Conservation (phyloP, 345 rosid species). For the Viola odorata region DNA sequence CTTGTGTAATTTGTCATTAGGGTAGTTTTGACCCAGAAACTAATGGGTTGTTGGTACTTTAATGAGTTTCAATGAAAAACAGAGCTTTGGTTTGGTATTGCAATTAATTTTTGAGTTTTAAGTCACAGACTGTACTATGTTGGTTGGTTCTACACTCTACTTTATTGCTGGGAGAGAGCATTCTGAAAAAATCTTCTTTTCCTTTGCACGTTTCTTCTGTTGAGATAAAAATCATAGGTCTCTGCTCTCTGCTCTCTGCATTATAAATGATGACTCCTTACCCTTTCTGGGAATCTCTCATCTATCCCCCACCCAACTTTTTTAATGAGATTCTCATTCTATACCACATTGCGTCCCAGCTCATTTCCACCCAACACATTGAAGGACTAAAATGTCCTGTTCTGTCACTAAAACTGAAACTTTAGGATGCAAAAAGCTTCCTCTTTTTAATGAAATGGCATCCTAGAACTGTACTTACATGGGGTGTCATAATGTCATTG, state of each 20-base stretch:
- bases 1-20: background rate
- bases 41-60: background rate
- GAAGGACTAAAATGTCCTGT: conserved; percentile 37
- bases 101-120: background rate
- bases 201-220: conserved; percentile 2
- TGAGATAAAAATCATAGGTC: background rate
- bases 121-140: conserved; percentile 7
- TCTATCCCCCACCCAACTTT: conserved; percentile 11
- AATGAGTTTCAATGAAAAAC: background rate
- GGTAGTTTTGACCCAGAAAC: background rate
- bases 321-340: conserved; percentile 40
- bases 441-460: conserved; percentile 4
- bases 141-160: conserved; percentile 11
- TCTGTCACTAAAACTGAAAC: background rate
- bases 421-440: background rate
- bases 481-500: conserved; percentile 24
- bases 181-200: background rate
- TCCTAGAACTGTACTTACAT: conserved; percentile 8
- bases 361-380: conserved; percentile 21
- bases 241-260: background rate
- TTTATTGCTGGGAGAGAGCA: conserved; percentile 10
- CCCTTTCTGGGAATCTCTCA: conserved; percentile 16
- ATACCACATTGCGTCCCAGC: conserved; percentile 47
- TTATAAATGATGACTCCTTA: conserved; percentile 3
- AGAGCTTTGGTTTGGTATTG: background rate